Base-by-base conservation (phyloP, 106 monocot species). In the Dactylorhiza incarnata region DNA sequence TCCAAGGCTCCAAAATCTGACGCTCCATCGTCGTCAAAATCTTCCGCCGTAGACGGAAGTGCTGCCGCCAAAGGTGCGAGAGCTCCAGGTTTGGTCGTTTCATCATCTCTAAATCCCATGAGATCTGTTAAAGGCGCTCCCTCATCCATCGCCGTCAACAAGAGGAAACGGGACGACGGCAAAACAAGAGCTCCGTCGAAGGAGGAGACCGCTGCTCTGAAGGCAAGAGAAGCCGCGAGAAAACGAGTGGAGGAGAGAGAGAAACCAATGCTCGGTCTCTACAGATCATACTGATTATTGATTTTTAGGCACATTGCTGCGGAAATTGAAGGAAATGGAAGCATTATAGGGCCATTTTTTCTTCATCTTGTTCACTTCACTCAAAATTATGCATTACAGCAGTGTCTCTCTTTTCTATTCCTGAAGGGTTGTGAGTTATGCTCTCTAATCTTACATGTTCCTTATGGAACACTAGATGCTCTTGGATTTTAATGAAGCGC, bases 231-330 rank as follows among this genome's bases (percentile, higher is more conserved):
- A 76, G 91, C 91, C 45, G 91, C 91, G 37, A 86, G 81, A 61
- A 92, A 92, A 77, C 86, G 91, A 79, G 63, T 92, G 56, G 91
- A 92, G 50, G 84, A 88, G 55, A 86, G 91, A 54, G 91, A 92
- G 69, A 89, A 88, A 76, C 88, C 84, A 19, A 50, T 92, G 63
- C 73, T 92, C 75, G 91, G 91, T 49, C 86, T 88, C 53, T 82
- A 86, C 79, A 84, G 67, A 76, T 78, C 83, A 52, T 88, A 82
- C 14, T 83, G 78, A 84, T 73, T 68, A 69, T 44, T 62, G 24
- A 0, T 4, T 14, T 44, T 5, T 26, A 24, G 22, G 7, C 61
- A 61, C 22, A 23, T 61, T 61, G 61, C 61, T 61, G 61, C 2
- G 9, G 2, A 29, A 29, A 29, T 29, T 29, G 29, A 29, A 29